Base-by-base conservation (phyloP, 768 basidiomycete species). In the Lactarius akahatsu region DNA sequence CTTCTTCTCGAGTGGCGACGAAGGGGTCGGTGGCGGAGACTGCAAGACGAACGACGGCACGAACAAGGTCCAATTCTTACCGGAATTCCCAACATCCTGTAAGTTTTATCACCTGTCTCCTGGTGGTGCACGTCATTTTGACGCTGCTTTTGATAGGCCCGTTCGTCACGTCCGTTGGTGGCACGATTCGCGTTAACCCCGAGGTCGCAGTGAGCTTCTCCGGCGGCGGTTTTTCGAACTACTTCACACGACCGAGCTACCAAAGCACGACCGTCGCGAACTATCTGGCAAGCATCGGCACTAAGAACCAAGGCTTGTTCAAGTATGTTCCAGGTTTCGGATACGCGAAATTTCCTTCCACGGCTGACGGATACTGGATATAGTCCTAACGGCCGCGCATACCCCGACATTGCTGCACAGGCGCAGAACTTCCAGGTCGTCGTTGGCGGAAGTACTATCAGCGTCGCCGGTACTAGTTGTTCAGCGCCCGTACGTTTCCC, bases 201-300 rank as follows among this genome's bases (percentile, higher is more conserved):
- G 88, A 90, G 73, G 77, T 83, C 38, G 87, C 84, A 10, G 77
- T 82, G 59, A 78, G 74, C 74, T 85, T 89, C 76, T 86, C 87
- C n/a, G 86, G 87, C 2, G 89, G 88, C 52, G 88, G 89, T 1
- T 89, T 88, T 76, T 87, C 86, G 28, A 77, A 78, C 71, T 76
- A 76, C 68, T 77, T 79, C 58, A 58, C 74, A 23, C 73, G 61
- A 10, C 69, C 57, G 40, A 68, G 67, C 62, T 79, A 75, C 62
- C 78, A 79, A 69, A 28, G 66, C 1, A 41, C 65, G 15, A 73
- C 74, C 4, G 77, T 80, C 6, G 57, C 70, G 18, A 66, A 68
- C 16, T 79, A 75, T 71, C 69, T 78, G 32, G 66, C 62, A 5
- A 70, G 69, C 15, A 78, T 87, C 55, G 86, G 85, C n/a, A 78